Conservation (phyloP, 176 grass and related monocot genomes). For the Canna indica region DNA sequence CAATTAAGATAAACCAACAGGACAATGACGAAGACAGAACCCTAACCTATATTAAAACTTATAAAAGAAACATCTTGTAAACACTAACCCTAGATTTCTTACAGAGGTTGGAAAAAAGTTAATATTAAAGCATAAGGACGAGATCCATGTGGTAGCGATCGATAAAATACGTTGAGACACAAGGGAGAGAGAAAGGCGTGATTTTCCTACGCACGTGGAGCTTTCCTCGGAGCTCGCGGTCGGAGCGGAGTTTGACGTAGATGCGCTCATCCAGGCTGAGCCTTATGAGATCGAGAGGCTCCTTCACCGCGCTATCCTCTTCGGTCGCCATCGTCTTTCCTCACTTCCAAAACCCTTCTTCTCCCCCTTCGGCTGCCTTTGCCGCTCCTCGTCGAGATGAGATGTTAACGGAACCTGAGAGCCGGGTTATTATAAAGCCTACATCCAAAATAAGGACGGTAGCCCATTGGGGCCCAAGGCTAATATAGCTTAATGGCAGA, state of each 20-base stretch:
- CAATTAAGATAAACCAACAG: neutral
- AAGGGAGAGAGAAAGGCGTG: neutral
- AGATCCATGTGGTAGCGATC: neutral
- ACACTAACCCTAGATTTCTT: neutral
- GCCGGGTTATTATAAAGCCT: too few relatives aligned
- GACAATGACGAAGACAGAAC: neutral
- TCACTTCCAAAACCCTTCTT: neutral
- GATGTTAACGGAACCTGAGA: too few relatives aligned
- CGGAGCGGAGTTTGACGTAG: slow-evolving; percentile 95
- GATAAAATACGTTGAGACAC: neutral
- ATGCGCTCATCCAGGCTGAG: slow-evolving; percentile 99
- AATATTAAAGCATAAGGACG: neutral
- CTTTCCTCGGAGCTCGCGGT: slow-evolving; percentile 95
- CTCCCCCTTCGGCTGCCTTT: too few relatives aligned
- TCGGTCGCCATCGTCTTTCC: slow-evolving; percentile 35
- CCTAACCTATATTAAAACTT: neutral
- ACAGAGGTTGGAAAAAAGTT: neutral
- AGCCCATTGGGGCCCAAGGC: too few relatives aligned
- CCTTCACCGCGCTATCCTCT: slow-evolving; percentile 89
- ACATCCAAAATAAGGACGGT: too few relatives aligned
- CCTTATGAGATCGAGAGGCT: slow-evolving; percentile 96
- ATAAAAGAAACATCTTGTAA: neutral
- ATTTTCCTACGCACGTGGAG: slow-evolving; percentile 51
- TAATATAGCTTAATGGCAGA: too few relatives aligned
- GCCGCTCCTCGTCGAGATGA: too few relatives aligned